Base-by-base conservation (phyloP, 2,329 filamentous ascomycete genomes). In the Chaetomium olivaceum region DNA sequence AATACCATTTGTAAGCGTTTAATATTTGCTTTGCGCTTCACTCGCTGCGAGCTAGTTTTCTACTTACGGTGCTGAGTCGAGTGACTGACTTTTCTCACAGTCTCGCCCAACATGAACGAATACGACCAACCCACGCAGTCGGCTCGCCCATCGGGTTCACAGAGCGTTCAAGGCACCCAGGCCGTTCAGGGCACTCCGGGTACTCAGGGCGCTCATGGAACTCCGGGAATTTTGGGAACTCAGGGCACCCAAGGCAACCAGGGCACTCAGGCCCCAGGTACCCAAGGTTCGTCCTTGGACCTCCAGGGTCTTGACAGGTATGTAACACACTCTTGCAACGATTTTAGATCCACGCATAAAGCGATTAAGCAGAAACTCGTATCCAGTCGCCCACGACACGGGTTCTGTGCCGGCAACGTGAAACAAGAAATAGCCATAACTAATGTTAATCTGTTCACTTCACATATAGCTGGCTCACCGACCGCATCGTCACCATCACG, bases 381-480 rank as follows among this genome's bases (percentile, higher is more conserved):
- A 12, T 54, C 25, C 4, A n/a, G 51, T 31, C 51, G 27, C 14
- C 2, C 27, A 27, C 11, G 7, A 21, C 11, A 16, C 12, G 25
- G 25, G 50, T 1, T 6, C 5, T 6, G n/a, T 58, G 9, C n/a
- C 21, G 7, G 5, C 21, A 3, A 16, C 16, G 58, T 11, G 11
- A n/a, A 19, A n/a, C 11, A 6, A n/a, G 12, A 19, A 51, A 6
- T 23, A 33, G 27, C 4, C 2, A 2, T 6, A 16, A 3, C n/a
- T n/a, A n/a, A 29, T 46, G 59, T 48, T 59, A 50, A 58, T 12
- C 3, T 9, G 14, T 6, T 14, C 14, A 3, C 19, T 33, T 31
- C 5, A 3, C n/a, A n/a, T 21, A 3, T n/a, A 72, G 68, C 31
- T 70, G 68, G 68, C 62, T 72, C 23, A 68, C 67, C 4, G 70